A percentile compares a stretch with the other conserved stretches of the same genome.
These are phyloP conservation scores for Cudoniella acicularis DNA, from an alignment of 495 filamentous ascomycete genomes.

Conservation along the genomic window DNA sequence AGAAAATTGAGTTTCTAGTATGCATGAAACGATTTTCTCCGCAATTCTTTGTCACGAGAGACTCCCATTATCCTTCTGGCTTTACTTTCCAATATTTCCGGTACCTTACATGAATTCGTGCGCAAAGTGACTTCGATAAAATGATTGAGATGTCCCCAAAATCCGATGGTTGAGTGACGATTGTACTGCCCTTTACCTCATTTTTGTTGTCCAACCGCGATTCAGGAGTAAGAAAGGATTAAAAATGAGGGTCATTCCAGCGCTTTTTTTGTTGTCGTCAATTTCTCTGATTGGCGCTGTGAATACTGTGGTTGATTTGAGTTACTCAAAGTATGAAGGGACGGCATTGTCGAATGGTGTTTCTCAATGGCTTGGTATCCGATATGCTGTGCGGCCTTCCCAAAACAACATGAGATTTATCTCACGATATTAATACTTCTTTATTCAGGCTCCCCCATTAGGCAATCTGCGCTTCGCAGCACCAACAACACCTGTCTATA, in stretches of 20 bases:
- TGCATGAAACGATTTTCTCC: neutral
- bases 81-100: neutral
- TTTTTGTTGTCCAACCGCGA: no score
- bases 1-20: neutral
- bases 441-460: constrained; percentile 42
- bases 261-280: neutral
- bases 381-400: constrained; percentile 40
- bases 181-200: neutral
- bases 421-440: neutral
- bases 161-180: neutral
- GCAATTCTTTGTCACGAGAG: neutral
- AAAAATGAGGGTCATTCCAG: neutral
- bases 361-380: constrained; percentile 42
- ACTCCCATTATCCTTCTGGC: neutral
- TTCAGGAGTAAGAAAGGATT: neutral
- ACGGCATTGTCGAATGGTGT: constrained; percentile 28
- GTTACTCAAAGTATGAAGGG: constrained; percentile 42
- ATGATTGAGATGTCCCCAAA: neutral
- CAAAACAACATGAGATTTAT: neutral
- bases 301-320: constrained; percentile 31
- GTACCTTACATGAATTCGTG: neutral
- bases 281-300: neutral
- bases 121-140: neutral
- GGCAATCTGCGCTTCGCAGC: constrained; percentile 47
- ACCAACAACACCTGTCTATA: constrained; percentile 28